Conservation (phyloP, 768 basidiomycete genomes). For the Suillus paluster region DNA sequence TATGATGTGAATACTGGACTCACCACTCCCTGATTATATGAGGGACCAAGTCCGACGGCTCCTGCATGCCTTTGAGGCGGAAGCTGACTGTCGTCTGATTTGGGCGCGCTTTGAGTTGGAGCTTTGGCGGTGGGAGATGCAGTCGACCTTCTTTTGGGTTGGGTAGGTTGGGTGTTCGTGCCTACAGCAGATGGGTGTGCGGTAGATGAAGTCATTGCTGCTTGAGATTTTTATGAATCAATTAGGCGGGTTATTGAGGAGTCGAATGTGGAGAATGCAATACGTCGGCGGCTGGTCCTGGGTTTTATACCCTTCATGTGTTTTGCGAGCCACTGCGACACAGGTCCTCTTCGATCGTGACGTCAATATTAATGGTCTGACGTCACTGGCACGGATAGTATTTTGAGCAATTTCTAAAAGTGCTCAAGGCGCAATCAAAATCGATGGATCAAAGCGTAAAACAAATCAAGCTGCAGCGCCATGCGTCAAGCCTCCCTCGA, state of each 20-base stretch:
- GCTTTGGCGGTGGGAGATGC: not conserved
- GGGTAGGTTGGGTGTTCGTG: conserved; percentile 15
- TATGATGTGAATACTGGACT: conserved; percentile 9
- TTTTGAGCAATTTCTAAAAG: no score
- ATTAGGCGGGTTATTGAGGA: not conserved
- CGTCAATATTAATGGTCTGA: not conserved
- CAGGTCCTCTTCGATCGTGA: not conserved
- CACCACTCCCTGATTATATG: conserved; percentile 37
- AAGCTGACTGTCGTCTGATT: conserved; percentile 21
- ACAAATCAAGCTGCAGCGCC: not conserved
- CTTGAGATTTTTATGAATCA: not conserved
- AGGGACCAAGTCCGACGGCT: conserved; percentile 44
- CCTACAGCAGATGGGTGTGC: conserved; percentile 26
- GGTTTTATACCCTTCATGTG: not conserved
- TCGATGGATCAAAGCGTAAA: not conserved
- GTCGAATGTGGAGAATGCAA: not conserved
- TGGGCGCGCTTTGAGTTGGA: not conserved
- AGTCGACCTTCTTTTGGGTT: not conserved
- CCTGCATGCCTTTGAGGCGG: conserved; percentile 49
- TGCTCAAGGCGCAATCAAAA: not conserved
- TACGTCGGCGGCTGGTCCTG: not conserved
- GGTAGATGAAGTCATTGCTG: conserved; percentile 16
- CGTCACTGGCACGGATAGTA: not conserved
- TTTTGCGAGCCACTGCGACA: not conserved
- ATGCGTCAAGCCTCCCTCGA: not conserved